These are phyloP conservation scores for Dictyostelium discoideum DNA, from an alignment of 78 protist genomes.

Conservation along the genomic window dicty_2.7 NC_007090.3:3227001-3227500, in stretches of 20 bases:
- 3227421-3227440: neutral
- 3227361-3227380: constrained; percentile 66
- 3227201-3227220: constrained; percentile 67
- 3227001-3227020: constrained; percentile 73
- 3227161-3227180: constrained; percentile 73
- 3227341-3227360: constrained; percentile 48
- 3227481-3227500: too few species aligned
- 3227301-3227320: constrained; percentile 59
- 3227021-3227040: constrained; percentile 61
- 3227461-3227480: too few species aligned
- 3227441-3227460: too few species aligned
- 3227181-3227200: constrained; percentile 59
- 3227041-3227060: constrained; percentile 61
- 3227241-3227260: constrained; percentile 48
- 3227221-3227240: constrained; percentile 48
- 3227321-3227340: constrained; percentile 53
- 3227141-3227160: constrained; percentile 56
- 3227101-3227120: neutral
- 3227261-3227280: constrained; percentile 68
- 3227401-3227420: neutral
- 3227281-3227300: constrained; percentile 68
- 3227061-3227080: constrained; percentile 47
- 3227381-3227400: neutral
- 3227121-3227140: neutral
- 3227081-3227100: constrained; percentile 11